Percentiles rank a stretch among this genome's conserved stretches.
These are phyloP conservation scores for Annona cherimola DNA, from an alignment of 164 flowering plant genomes.

Conservation along the genomic window DNA sequence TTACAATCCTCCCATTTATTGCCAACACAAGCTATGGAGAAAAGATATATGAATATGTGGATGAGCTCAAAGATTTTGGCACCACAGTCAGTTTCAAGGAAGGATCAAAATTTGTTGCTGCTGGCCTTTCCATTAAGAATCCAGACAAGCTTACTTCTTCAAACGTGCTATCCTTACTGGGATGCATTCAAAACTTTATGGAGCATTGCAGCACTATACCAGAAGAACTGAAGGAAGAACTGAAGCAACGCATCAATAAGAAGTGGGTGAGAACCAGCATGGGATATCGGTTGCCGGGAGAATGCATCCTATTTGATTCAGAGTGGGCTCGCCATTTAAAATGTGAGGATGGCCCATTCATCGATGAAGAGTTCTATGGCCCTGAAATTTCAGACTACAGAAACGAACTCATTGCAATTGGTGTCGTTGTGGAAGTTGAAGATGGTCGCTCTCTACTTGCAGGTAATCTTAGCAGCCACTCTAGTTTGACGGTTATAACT, in stretches of 20 bases:
- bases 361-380: slow-evolving; percentile 57
- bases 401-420: slow-evolving; percentile 42
- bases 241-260: slow-evolving; percentile 19
- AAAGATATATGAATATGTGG: slow-evolving; percentile 12
- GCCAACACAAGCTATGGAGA: slow-evolving; percentile 16
- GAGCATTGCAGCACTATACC: slow-evolving; percentile 12
- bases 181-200: slow-evolving; percentile 9
- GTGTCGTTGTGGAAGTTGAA: slow-evolving; percentile 33
- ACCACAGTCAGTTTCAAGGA: slow-evolving; percentile 15
- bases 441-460: slow-evolving; percentile 43
- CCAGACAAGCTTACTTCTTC: slow-evolving; percentile 9
- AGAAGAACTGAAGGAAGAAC: slow-evolving; percentile 7
- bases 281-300: slow-evolving; percentile 42
- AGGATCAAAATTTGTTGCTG: slow-evolving; percentile 19
- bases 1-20: slow-evolving; percentile 23
- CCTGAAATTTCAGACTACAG: slow-evolving; percentile 25
- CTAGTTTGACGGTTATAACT: slow-evolving; percentile 23
- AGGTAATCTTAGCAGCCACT: slow-evolving; percentile 24
- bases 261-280: slow-evolving; percentile 51
- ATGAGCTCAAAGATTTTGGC: slow-evolving; percentile 22
- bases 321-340: slow-evolving; percentile 27
- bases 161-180: slow-evolving; percentile 9
- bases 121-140: slow-evolving; percentile 3
- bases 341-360: slow-evolving; percentile 56
- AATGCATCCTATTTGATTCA: slow-evolving; percentile 40